Percentiles rank a stretch among this genome's conserved stretches.
Evolutionary conservation across 768 basidiomycete species (phyloP).

Genomic region (Psilocybe azurescens): DNA sequence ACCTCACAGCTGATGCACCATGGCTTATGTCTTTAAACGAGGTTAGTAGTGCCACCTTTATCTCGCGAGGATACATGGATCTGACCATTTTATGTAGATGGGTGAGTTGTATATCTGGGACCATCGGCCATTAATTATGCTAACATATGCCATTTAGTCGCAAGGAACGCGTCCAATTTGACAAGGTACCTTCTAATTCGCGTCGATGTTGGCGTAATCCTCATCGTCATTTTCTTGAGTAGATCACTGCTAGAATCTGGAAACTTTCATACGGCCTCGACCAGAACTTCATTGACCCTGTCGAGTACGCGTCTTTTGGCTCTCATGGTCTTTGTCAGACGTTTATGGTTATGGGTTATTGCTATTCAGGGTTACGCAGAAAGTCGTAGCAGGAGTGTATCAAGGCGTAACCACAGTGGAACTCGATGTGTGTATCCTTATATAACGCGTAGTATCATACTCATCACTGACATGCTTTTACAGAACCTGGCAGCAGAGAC

Average conservation of each 20-base stretch:
- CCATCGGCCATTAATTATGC: constrained; percentile 22
- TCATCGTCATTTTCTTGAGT: constrained; percentile 16
- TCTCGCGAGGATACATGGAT: constrained; percentile 11
- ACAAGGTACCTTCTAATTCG: constrained; percentile 64
- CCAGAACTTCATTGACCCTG: constrained; percentile 88
- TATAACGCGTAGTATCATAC: neutral
- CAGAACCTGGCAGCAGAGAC: constrained; percentile 98
- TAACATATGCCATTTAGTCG: constrained; percentile 50
- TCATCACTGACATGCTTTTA: neutral
- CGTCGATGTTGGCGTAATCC: constrained; percentile 14
- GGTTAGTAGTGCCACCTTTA: constrained; percentile 30
- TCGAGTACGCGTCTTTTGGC: constrained; percentile 66
- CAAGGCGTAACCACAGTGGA: constrained; percentile 97
- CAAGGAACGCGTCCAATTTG: constrained; percentile 92
- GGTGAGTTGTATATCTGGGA: constrained; percentile 39
- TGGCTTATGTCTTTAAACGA: constrained; percentile 47
- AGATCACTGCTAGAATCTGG: constrained; percentile 88
- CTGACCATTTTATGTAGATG: constrained; percentile 37
- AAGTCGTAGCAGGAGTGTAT: constrained; percentile 93
- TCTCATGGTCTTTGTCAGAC: neutral
- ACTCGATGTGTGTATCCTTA: constrained; percentile 74
- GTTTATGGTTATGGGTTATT: neutral
- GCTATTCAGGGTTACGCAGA: constrained; percentile 76
- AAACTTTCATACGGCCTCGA: constrained; percentile 98
- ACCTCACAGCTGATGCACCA: constrained; percentile 17